These are phyloP conservation scores for Gracilaria gracilis DNA, from an alignment of 23 red algal genomes.

Conservation along the genomic window DNA sequence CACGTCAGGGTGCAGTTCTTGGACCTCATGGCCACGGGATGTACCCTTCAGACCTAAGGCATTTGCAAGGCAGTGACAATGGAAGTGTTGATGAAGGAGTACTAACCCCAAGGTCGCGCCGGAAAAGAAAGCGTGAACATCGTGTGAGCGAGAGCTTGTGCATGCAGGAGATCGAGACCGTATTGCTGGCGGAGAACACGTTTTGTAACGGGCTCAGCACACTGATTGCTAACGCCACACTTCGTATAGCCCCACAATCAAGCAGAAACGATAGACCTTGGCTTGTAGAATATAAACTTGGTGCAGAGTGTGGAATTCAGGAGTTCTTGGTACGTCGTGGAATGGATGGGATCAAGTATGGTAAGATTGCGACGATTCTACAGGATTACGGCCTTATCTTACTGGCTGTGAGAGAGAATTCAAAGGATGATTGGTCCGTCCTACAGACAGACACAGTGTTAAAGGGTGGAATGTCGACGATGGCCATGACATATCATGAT, in stretches of 20 bases:
- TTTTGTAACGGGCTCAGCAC: constrained; percentile 90
- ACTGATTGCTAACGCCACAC: constrained; percentile 76
- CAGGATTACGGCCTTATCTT: constrained; percentile 78
- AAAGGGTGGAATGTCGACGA: constrained; percentile 23
- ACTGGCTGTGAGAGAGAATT: constrained; percentile 48
- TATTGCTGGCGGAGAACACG: constrained; percentile 76
- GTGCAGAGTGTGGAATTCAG: constrained; percentile 68
- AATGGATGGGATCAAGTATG: constrained; percentile 64
- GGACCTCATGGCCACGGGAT: background rate
- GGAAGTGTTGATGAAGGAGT: constrained; percentile 7
- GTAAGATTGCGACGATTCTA: constrained; percentile 52
- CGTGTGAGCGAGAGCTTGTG: constrained; percentile 68
- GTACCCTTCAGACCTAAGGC: background rate
- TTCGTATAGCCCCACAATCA: constrained; percentile 65
- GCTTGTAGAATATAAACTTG: constrained; percentile 76
- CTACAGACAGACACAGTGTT: constrained; percentile 22
- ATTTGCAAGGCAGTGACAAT: background rate
- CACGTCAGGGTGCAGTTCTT: background rate
- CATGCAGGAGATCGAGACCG: constrained; percentile 72
- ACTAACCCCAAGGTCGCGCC: constrained; percentile 4
- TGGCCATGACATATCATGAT: constrained; percentile 65
- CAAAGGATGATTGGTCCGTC: constrained; percentile 54
- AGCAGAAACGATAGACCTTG: constrained; percentile 67
- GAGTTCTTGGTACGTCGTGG: constrained; percentile 43
- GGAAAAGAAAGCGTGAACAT: constrained; percentile 38